Base-by-base conservation (phyloP, 2,329 filamentous ascomycete genomes). In the Byssochlamys sp. region DNA sequence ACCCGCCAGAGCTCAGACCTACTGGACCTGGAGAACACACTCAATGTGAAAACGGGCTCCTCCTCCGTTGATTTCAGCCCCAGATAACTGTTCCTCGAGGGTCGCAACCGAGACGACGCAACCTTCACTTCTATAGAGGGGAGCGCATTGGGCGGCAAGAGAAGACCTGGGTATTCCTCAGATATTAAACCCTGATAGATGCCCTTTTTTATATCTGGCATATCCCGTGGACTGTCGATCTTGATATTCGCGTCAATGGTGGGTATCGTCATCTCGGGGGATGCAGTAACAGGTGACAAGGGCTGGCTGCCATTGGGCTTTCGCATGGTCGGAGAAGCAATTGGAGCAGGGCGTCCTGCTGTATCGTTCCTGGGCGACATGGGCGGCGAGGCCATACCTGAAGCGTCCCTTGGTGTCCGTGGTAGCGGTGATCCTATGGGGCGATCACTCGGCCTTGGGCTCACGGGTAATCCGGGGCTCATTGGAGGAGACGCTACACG, bases 101-200 rank as follows among this genome's bases (percentile, higher is more conserved):
- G 94, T 68, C 90, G 91, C 79, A 99, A 85, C n/a, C 94, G 86
- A 25, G 94, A 97, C 3, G 94, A 97, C 2, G 91, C 90, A 3
- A 96, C 92, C 69, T 84, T 89, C 53, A 96, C 85, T 61, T 88
- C 84, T 57, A 99, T 87, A 1, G 89, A 90, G 2, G 90, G 88
- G 6, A 99, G 78, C 4, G 91, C 91, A 69, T 95, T 95, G 0
- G 94, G 92, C 9, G 91, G 86, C 1, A 99, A 79, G 25, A 97
- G 76, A 6, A 97, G 80, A 61, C 90, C 88, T 0, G 92, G 91
- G 69, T 91, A 92, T 62, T 95, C 89, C 0, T 96, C 90, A 0
- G 88, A 90, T 4, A 90, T 80, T 25, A 96, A 81, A 0, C 90
- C 90, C 65, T 81, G 87, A 70, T 85, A 95, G 25, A 96, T 84